A percentile compares a stretch with the other conserved stretches of the same genome.
Conservation (phyloP, 2,329 filamentous ascomycete species). For the Escovopsis sp. region DNA sequence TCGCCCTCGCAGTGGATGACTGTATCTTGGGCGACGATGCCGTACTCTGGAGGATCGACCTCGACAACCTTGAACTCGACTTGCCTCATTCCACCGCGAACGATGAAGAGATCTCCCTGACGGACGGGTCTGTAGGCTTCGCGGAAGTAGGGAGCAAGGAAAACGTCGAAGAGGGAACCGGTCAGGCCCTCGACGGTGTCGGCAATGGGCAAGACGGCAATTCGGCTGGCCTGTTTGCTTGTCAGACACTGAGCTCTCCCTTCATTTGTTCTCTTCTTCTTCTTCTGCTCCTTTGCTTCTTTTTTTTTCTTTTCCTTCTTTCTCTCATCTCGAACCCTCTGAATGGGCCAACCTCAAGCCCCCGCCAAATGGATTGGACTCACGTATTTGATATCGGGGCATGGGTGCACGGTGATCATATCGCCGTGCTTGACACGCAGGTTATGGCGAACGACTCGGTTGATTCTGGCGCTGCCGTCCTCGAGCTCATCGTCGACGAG, state of each 20-base stretch:
- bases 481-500: constrained; percentile 95
- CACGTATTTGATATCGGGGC: constrained; percentile 99
- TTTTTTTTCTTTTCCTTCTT: too few species aligned
- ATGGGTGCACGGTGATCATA: constrained; percentile 91
- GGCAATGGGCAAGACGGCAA: constrained; percentile 93
- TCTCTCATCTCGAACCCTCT: too few species aligned
- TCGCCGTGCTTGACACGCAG: constrained; percentile 97
- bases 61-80: constrained; percentile 99
- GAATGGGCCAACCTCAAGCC: too few species aligned
- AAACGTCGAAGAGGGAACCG: constrained; percentile 95
- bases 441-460: constrained; percentile 97
- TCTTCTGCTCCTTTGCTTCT: too few species aligned
- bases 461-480: constrained; percentile 92
- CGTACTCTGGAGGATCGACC: constrained; percentile 95
- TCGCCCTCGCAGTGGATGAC: constrained; percentile 93
- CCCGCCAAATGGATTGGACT: constrained; percentile 23
- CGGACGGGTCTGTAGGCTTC: constrained; percentile 95
- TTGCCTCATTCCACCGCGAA: constrained; percentile 94
- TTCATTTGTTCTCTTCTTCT: too few species aligned
- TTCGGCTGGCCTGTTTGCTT: constrained; percentile 71
- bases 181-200: constrained; percentile 97
- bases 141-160: constrained; percentile 98
- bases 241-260: neutral
- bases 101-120: constrained; percentile 95
- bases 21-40: constrained; percentile 96